Evolutionary conservation across 108 stramenopile species (phyloP).

Genomic region (Cyclotella choctawhatcheeana): DNA sequence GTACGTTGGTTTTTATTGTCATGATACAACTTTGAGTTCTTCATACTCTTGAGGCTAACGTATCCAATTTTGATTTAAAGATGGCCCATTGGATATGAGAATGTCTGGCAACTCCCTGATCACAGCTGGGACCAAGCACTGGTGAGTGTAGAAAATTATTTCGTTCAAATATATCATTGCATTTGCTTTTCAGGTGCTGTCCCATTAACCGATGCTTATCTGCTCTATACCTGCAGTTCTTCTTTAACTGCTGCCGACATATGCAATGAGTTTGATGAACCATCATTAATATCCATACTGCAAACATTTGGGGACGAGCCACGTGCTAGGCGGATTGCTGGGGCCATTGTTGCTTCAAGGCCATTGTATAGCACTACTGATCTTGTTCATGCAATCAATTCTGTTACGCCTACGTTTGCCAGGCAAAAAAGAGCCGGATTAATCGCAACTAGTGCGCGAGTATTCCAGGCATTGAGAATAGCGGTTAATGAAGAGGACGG

Average conservation of each 20-base stretch:
- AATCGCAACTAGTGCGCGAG: conserved; percentile 82
- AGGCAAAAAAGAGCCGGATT: conserved; percentile 76
- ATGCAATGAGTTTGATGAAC: conserved; percentile 86
- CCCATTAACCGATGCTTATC: too few relatives aligned
- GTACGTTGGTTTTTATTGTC: too few relatives aligned
- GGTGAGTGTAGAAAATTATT: too few relatives aligned
- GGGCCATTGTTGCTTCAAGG: conserved; percentile 73
- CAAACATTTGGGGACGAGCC: conserved; percentile 88
- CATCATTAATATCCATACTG: conserved; percentile 74
- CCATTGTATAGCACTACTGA: conserved; percentile 81
- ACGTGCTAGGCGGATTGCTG: conserved; percentile 71
- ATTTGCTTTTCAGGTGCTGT: too few relatives aligned
- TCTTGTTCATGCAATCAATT: conserved; percentile 76
- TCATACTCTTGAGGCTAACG: too few relatives aligned
- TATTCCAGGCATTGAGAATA: conserved; percentile 91
- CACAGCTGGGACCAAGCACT: conserved; percentile 49
- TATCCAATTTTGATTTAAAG: too few relatives aligned
- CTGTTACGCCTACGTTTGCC: conserved; percentile 77
- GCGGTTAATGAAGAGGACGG: conserved; percentile 92
- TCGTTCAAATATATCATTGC: too few relatives aligned
- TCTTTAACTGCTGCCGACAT: conserved; percentile 86
- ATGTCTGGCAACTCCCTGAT: conserved; percentile 64
- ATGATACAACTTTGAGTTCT: too few relatives aligned
- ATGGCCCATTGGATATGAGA: conserved; percentile 97
- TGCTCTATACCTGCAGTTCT: conserved; percentile 56